A percentile compares a stretch with the other conserved stretches of the same genome.
Evolutionary conservation across 257 asterid genomes (phyloP).

Genomic region (Solanum infundibuliforme): DNA sequence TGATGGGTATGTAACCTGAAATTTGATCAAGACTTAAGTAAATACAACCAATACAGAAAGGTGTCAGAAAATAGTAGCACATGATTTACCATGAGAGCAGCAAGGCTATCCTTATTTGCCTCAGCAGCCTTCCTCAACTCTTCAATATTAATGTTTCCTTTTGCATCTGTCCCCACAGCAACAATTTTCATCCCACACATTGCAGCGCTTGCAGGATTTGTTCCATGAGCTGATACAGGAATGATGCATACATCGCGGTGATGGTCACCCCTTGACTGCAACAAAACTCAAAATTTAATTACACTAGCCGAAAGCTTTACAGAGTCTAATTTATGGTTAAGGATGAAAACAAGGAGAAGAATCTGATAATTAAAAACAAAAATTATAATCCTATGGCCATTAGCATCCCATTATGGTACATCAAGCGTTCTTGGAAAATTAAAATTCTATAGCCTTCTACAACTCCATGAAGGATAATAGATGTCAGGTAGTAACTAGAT

Average conservation of each 20-base stretch:
- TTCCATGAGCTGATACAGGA: slow-evolving; percentile 98
- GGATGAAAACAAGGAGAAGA: not conserved
- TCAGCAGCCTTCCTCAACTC: slow-evolving; percentile 87
- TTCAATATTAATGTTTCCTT: slow-evolving; percentile 92
- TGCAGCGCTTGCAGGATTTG: slow-evolving; percentile 98
- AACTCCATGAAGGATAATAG: not conserved
- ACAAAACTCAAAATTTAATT: slow-evolving; percentile 1
- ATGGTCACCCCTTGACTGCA: slow-evolving; percentile 91
- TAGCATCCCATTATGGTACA: not conserved
- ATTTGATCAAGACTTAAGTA: not conserved
- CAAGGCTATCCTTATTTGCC: slow-evolving; percentile 57
- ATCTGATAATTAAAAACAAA: not conserved
- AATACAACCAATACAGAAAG: not conserved
- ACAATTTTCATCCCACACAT: slow-evolving; percentile 99
- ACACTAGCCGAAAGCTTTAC: not conserved
- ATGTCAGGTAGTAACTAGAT: not conserved
- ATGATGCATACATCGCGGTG: slow-evolving; percentile 95
- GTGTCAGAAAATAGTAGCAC: not conserved
- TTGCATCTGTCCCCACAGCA: slow-evolving; percentile 92
- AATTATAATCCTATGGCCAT: not conserved
- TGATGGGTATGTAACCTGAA: slow-evolving; percentile 95
- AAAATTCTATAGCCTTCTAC: not conserved
- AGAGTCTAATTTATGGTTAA: not conserved
- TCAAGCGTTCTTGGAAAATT: not conserved
- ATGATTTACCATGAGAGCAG: slow-evolving; percentile 81